These are phyloP conservation scores for Lotmaria passim DNA, from an alignment of 208 protist genomes.

Conservation along the genomic window DNA sequence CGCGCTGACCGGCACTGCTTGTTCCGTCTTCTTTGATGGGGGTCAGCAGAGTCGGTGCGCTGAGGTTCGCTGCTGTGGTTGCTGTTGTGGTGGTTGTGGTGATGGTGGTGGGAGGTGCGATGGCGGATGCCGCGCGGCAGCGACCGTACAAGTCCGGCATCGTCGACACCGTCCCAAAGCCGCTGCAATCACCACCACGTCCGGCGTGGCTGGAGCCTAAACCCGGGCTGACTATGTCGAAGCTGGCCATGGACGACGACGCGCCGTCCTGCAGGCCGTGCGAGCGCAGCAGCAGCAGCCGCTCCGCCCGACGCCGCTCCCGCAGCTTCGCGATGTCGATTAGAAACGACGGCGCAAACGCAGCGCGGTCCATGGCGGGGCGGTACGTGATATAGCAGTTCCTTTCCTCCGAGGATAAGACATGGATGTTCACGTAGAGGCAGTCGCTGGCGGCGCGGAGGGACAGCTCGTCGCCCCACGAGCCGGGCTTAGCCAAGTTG, in stretches of 20 bases:
- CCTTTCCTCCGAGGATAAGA: conserved; percentile 77
- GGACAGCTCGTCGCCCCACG: conserved; percentile 90
- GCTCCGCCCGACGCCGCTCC: conserved; percentile 27
- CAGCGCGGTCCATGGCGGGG: conserved; percentile 52
- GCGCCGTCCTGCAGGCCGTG: conserved; percentile 2
- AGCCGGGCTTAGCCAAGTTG: conserved; percentile 52
- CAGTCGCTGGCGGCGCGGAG: conserved; percentile 84
- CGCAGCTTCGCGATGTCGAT: conserved; percentile 65
- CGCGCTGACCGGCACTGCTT: too few relatives aligned
- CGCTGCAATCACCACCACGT: conserved; percentile 10
- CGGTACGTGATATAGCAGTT: conserved; percentile 88
- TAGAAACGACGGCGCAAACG: conserved; percentile 68
- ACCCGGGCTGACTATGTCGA: not conserved
- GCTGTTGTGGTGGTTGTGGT: not conserved
- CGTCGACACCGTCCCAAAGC: conserved; percentile 1
- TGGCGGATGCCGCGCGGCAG: not conserved
- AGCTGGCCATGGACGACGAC: conserved; percentile 2
- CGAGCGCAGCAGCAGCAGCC: conserved; percentile 19
- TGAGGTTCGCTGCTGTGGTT: too few relatives aligned
- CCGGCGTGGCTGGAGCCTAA: not conserved
- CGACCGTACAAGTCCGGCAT: conserved; percentile 9
- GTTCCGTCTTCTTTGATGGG: not conserved
- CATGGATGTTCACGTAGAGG: conserved; percentile 85
- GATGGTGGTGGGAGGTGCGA: not conserved
- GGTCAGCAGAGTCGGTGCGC: not conserved